A percentile compares a stretch with the other conserved stretches of the same genome.
Evolutionary conservation across 805 yeast species (phyloP).

Genomic region (Wickerhamomyces ciferrii): DNA sequence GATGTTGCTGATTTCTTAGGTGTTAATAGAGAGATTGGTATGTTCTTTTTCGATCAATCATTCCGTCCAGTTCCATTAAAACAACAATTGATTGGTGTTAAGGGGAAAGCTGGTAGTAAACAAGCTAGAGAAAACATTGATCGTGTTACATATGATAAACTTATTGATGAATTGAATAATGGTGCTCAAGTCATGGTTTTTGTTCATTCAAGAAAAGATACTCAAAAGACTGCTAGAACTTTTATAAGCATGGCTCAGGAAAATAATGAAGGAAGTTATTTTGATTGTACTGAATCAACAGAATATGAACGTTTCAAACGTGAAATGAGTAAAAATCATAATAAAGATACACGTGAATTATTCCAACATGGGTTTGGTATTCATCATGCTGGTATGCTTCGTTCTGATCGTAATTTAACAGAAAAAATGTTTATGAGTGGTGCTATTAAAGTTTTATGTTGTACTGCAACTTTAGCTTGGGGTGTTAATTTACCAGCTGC

Average conservation of each 20-base stretch:
- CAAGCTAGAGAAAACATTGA: constrained; percentile 70
- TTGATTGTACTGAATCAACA: constrained; percentile 48
- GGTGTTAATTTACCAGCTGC: constrained; percentile 99
- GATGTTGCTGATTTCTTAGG: constrained; percentile 95
- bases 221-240: constrained; percentile 73
- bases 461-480: constrained; percentile 99
- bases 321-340: constrained; percentile 69
- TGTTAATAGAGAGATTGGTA: constrained; percentile 83
- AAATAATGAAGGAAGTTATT: constrained; percentile 47
- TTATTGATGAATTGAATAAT: constrained; percentile 54
- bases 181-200: constrained; percentile 95
- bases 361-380: constrained; percentile 82
- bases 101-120: constrained; percentile 77
- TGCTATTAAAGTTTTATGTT: constrained; percentile 81
- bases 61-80: constrained; percentile 92
- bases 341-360: constrained; percentile 75
- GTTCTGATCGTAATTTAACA: constrained; percentile 84
- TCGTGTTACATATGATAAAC: constrained; percentile 67
- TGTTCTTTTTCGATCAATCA: constrained; percentile 91
- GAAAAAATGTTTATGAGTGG: constrained; percentile 86
- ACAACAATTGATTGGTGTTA: constrained; percentile 82
- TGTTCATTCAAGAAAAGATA: constrained; percentile 93
- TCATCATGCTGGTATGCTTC: constrained; percentile 96
- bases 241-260: constrained; percentile 66
- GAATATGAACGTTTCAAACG: constrained; percentile 41